Conservation (phyloP, 1,284 basidiomycete genomes). For the Ustilago xerochloae region DNA sequence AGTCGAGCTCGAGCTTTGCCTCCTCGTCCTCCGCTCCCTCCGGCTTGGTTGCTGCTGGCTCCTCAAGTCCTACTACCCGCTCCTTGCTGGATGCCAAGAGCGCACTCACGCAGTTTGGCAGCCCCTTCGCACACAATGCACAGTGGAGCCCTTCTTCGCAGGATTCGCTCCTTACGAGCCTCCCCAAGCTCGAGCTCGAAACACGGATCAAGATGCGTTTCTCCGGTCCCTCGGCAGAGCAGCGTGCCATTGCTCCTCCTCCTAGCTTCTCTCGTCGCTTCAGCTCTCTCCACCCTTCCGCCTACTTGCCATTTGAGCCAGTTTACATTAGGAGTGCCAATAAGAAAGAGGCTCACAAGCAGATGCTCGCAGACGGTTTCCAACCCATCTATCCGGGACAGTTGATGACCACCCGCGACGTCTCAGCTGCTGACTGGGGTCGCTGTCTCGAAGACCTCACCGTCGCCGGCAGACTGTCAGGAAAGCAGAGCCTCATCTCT, state of each 20-base stretch:
- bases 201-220: constrained; percentile 36
- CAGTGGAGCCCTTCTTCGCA: constrained; percentile 14
- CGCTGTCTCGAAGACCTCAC: constrained; percentile 29
- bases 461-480: constrained; percentile 20
- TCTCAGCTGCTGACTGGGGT: constrained; percentile 33
- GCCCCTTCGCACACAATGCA: constrained; percentile 10
- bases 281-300: not conserved
- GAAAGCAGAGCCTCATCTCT: constrained; percentile 16
- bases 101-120: constrained; percentile 12
- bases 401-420: constrained; percentile 17
- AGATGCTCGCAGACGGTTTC: constrained; percentile 28
- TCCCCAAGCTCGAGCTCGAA: constrained; percentile 6
- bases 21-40: not conserved
- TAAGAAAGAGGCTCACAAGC: constrained; percentile 7
- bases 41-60: not conserved
- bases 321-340: constrained; percentile 14
- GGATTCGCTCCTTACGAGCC: constrained; percentile 10
- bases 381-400: constrained; percentile 22
- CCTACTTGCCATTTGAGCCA: not conserved
- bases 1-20: not conserved
- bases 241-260: not conserved
- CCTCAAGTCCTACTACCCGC: not conserved
- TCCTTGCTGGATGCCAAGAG: not conserved
- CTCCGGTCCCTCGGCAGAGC: constrained; percentile 20
- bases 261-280: constrained; percentile 19